Percentiles rank a stretch among this genome's conserved stretches.
phyloP scores from a whole-genome alignment of 805 yeast genomes.

The Cephaloascus fragrans region DNA sequence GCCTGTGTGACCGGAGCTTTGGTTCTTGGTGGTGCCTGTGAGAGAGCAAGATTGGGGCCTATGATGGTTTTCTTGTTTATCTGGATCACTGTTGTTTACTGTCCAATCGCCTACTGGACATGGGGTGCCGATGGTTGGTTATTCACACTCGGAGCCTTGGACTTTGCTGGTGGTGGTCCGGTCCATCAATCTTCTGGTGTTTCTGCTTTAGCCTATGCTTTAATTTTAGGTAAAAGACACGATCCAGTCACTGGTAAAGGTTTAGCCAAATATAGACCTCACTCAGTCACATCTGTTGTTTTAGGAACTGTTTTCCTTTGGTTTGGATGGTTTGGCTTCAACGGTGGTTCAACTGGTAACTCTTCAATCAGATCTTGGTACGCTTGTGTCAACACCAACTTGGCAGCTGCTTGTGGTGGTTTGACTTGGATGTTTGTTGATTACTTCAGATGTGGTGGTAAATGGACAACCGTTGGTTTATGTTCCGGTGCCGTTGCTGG shows the following conservation, averaged over 20 bases:
- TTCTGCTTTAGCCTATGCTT: slow-evolving; percentile 31
- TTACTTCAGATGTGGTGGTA: slow-evolving; percentile 24
- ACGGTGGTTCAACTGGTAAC: slow-evolving; percentile 31
- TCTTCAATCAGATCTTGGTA: slow-evolving; percentile 34
- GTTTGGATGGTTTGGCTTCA: slow-evolving; percentile 42
- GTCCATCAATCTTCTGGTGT: slow-evolving; percentile 36
- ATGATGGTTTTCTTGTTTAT: slow-evolving; percentile 27
- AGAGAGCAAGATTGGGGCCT: slow-evolving; percentile 31
- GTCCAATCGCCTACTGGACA: slow-evolving; percentile 36
- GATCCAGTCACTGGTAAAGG: slow-evolving; percentile 15
- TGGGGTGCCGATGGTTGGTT: slow-evolving; percentile 38
- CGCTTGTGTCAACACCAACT: slow-evolving; percentile 37
- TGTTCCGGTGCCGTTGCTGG: slow-evolving; percentile 38
- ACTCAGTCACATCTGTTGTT: slow-evolving; percentile 24
- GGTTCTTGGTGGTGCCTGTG: slow-evolving; percentile 37
- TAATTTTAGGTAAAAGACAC: slow-evolving; percentile 30
- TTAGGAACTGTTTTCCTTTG: slow-evolving; percentile 36
- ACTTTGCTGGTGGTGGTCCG: slow-evolving; percentile 42
- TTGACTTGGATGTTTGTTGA: slow-evolving; percentile 34
- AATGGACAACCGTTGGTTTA: slow-evolving; percentile 30
- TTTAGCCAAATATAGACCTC: slow-evolving; percentile 16
- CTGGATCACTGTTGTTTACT: slow-evolving; percentile 33
- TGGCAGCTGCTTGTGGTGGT: slow-evolving; percentile 40
- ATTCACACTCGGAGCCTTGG: slow-evolving; percentile 30
- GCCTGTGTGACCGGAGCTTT: slow-evolving; percentile 41